Base-by-base conservation (phyloP, 2,329 filamentous ascomycete species). In the Arthrobotrys musiformis region DNA sequence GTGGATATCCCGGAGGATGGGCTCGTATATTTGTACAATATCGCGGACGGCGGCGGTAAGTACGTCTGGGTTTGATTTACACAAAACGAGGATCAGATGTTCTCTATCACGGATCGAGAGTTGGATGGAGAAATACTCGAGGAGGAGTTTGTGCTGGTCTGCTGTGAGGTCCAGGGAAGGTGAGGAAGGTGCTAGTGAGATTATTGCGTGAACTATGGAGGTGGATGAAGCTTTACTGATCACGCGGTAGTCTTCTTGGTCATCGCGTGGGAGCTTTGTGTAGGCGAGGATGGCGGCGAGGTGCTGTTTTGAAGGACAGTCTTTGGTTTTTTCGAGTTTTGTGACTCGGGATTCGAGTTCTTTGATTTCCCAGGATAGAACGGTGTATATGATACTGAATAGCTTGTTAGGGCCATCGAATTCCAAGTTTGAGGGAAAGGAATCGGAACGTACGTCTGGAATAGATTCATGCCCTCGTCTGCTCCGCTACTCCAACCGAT, bases 401-500 rank as follows among this genome's bases (percentile, higher is more conserved):
- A 11, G 22, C 9, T 1, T 7, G 61, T 66, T 44, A 64, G 40
- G 37, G 7, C n/a, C n/a, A n/a, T n/a, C n/a, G 33, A 56, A 24
- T 22, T 35, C 5, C 22, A 24, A 19, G 6, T 37, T 24, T 37
- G 28, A 17, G 30, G 15, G 22, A 4, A 22, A n/a, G 13, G 13
- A 8, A 26, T 2, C 4, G 4, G 3, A 15, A 62, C 80, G 61
- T 79, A 86, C 85, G 73, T 84, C 83, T 94, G 92, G 79, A 95
- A 83, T 7, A 94, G 82, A 81, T 94, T 95, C 91, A 93, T 92
- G 54, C 92, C 92, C 79, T 93, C 91, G 78, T 93, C 89, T 0
- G 90, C 88, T 54, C 89, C 89, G 54, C 88, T 87, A 0, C 90
- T 93, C 42, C 93, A 82, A 0, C 92, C 92, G 9, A 94, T 87